A percentile compares a stretch with the other conserved stretches of the same genome.
Evolutionary conservation across 2,329 filamentous ascomycete species (phyloP).

Genomic region (Nigrograna mackinnonii): DNA sequence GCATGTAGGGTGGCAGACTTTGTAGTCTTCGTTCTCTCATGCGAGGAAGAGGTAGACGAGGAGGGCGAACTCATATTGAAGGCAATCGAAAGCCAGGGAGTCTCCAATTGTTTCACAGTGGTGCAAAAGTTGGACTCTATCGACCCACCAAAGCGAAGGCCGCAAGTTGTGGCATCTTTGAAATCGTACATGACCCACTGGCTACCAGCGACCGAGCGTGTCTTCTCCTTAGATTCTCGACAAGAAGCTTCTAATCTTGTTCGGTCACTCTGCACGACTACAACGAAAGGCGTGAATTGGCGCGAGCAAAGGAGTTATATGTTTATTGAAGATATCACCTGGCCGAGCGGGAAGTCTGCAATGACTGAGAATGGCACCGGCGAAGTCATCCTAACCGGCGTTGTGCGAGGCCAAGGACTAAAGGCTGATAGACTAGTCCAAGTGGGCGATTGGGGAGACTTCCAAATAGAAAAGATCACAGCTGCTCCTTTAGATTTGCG

Average conservation of each 20-base stretch:
- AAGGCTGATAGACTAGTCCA: constrained; percentile 91
- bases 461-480: constrained; percentile 87
- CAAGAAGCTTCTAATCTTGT: constrained; percentile 92
- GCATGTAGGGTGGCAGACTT: constrained; percentile 89
- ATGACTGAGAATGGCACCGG: constrained; percentile 51
- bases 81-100: constrained; percentile 88
- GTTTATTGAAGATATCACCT: constrained; percentile 80
- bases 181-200: constrained; percentile 95
- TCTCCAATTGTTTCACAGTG: constrained; percentile 87
- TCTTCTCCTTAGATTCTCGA: constrained; percentile 83
- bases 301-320: constrained; percentile 96
- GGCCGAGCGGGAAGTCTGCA: constrained; percentile 56
- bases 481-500: constrained; percentile 68
- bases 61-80: constrained; percentile 84
- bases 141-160: constrained; percentile 77
- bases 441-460: constrained; percentile 91
- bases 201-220: constrained; percentile 87
- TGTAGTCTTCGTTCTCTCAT: constrained; percentile 82
- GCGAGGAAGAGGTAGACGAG: constrained; percentile 80
- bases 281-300: constrained; percentile 94
- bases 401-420: constrained; percentile 81
- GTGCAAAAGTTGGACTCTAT: constrained; percentile 79
- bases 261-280: constrained; percentile 86
- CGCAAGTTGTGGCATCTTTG: constrained; percentile 77
- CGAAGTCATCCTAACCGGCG: constrained; percentile 78